phyloP scores from a whole-genome alignment of 1,284 basidiomycete genomes.

The Ustilago crameri region DNA sequence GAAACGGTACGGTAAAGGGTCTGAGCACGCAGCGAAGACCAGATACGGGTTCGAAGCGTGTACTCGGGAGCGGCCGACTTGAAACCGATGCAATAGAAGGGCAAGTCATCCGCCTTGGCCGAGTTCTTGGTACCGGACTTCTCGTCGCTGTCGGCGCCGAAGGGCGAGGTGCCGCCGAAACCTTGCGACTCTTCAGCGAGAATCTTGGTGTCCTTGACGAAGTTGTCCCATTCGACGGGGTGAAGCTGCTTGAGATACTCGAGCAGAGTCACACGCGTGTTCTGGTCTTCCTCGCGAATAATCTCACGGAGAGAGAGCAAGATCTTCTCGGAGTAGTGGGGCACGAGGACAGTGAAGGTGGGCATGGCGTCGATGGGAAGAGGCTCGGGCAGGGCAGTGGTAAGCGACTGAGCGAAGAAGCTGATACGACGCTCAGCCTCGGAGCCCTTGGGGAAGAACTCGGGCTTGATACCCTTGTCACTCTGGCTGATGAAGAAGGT shows the following conservation, averaged over 20 bases:
- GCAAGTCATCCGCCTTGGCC: slow-evolving; percentile 82
- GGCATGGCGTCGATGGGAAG: slow-evolving; percentile 68
- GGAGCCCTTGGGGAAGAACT: slow-evolving; percentile 68
- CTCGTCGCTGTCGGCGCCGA: slow-evolving; percentile 73
- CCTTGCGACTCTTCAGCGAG: slow-evolving; percentile 93
- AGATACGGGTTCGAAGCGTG: slow-evolving; percentile 96
- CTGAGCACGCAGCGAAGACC: slow-evolving; percentile 97
- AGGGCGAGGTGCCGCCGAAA: slow-evolving; percentile 80
- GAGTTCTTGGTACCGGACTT: slow-evolving; percentile 61
- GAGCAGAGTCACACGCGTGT: slow-evolving; percentile 67
- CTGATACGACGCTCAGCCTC: slow-evolving; percentile 68
- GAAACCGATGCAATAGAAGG: slow-evolving; percentile 99
- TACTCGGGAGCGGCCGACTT: slow-evolving; percentile 98
- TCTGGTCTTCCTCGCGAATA: slow-evolving; percentile 68
- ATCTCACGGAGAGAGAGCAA: slow-evolving; percentile 67
- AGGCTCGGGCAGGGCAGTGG: slow-evolving; percentile 65
- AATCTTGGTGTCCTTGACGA: slow-evolving; percentile 99
- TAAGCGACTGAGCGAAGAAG: slow-evolving; percentile 68
- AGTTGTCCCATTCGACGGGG: slow-evolving; percentile 98
- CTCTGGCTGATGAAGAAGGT: slow-evolving; percentile 68
- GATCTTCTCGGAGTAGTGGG: slow-evolving; percentile 68
- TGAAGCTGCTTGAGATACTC: slow-evolving; percentile 93
- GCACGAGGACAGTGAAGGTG: slow-evolving; percentile 67
- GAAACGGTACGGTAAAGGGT: slow-evolving; percentile 98
- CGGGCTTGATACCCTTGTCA: slow-evolving; percentile 66